Evolutionary conservation across 176 grass and related monocot species (phyloP).

Genomic region (Tillandsia leiboldiana): DNA sequence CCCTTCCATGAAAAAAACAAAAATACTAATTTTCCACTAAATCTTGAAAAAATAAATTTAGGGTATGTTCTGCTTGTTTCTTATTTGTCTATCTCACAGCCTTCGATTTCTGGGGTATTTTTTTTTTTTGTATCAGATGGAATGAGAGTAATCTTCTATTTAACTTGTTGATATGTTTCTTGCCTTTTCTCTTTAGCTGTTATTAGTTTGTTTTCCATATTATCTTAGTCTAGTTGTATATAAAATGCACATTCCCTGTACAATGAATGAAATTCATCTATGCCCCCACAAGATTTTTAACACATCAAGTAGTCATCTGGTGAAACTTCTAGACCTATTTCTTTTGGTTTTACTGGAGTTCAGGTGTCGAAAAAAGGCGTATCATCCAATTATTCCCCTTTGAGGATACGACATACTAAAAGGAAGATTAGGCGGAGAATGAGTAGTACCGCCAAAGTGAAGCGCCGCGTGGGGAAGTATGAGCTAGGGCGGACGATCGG

Average conservation of each 20-base stretch:
- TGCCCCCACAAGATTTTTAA: not conserved
- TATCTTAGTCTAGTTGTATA: too few relatives aligned
- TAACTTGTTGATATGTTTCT: too few relatives aligned
- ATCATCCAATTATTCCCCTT: not conserved
- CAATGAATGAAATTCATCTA: not conserved
- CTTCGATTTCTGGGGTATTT: too few relatives aligned
- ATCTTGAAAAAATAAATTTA: too few relatives aligned
- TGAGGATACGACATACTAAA: not conserved
- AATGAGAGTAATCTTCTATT: too few relatives aligned
- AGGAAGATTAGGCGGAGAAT: not conserved
- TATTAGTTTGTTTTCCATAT: too few relatives aligned
- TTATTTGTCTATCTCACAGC: too few relatives aligned
- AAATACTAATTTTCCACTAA: too few relatives aligned
- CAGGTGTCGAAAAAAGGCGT: not conserved
- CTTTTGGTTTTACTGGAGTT: not conserved
- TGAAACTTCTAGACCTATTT: not conserved
- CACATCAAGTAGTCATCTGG: not conserved
- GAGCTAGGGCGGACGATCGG: slow-evolving; percentile 89
- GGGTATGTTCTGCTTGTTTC: too few relatives aligned
- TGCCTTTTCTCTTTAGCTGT: too few relatives aligned
- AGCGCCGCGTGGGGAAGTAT: slow-evolving; percentile 83
- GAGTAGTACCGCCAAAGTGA: slow-evolving; percentile 40
- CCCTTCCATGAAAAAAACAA: too few relatives aligned
- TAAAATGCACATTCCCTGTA: not conserved
- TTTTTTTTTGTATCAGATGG: too few relatives aligned